Conservation (phyloP, 345 rosid genomes). For the Sonneratia caseolaris region DNA sequence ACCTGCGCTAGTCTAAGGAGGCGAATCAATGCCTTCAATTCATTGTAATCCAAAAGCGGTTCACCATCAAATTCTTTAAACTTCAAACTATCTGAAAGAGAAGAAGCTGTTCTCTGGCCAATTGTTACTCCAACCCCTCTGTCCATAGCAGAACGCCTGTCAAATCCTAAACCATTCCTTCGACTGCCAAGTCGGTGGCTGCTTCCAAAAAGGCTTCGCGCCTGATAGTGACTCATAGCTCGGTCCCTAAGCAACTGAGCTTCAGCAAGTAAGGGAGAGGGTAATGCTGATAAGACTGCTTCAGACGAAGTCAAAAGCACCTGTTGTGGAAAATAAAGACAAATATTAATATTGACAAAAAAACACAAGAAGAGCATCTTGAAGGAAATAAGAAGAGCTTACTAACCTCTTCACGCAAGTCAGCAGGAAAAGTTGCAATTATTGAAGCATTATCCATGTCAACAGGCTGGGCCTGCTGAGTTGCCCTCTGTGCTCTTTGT, state of each 20-base stretch:
- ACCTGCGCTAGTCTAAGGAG: conserved; percentile 88
- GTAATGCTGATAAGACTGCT: conserved; percentile 85
- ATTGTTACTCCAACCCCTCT: conserved; percentile 87
- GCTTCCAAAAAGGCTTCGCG: conserved; percentile 80
- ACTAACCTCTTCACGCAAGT: conserved; percentile 89
- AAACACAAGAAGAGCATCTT: conserved; percentile 5
- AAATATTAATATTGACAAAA: conserved; percentile 1
- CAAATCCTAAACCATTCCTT: conserved; percentile 87
- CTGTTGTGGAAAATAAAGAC: conserved; percentile 26
- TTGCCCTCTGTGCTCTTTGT: conserved; percentile 86
- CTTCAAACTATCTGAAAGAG: conserved; percentile 54
- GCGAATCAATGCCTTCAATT: conserved; percentile 68
- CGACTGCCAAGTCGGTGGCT: conserved; percentile 64
- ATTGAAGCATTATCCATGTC: conserved; percentile 99
- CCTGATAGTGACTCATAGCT: conserved; percentile 97
- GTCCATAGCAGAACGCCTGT: conserved; percentile 80
- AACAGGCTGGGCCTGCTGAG: conserved; percentile 92
- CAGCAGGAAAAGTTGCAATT: conserved; percentile 94
- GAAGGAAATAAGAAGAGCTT: conserved; percentile 10
- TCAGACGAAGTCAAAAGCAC: conserved; percentile 94
- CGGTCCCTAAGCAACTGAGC: conserved; percentile 95
- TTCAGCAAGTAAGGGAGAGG: conserved; percentile 91
- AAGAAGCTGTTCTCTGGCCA: conserved; percentile 60
- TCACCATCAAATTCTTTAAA: conserved; percentile 81
- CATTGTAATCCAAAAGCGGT: conserved; percentile 63